Evolutionary conservation across 441 rosid species (phyloP).

Genomic region (Cnidoscolus chayamansa): DNA sequence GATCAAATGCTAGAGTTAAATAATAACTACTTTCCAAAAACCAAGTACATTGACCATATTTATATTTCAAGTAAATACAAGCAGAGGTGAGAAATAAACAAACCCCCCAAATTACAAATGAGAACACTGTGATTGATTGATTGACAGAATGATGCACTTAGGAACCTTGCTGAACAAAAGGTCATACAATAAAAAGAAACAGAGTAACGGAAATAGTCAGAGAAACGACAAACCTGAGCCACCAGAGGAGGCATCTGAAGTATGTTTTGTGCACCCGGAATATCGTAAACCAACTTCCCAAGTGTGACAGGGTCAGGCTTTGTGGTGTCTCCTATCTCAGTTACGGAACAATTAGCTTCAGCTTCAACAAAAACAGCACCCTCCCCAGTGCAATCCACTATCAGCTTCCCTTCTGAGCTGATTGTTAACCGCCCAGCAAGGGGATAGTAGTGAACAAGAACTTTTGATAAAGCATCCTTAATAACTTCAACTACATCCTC

Average conservation of each 20-base stretch:
- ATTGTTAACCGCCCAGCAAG: slow-evolving; percentile 67
- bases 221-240: slow-evolving; percentile 53
- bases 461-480: slow-evolving; percentile 55
- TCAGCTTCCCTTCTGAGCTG: slow-evolving; percentile 71
- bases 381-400: slow-evolving; percentile 69
- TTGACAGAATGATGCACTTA: background rate
- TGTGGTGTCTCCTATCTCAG: slow-evolving; percentile 52
- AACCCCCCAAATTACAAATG: background rate
- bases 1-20: background rate
- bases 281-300: slow-evolving; percentile 66
- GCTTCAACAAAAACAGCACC: slow-evolving; percentile 88
- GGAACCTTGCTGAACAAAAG: background rate
- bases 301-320: slow-evolving; percentile 64
- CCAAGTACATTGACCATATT: too few species aligned
- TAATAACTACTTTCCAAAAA: background rate
- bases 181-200: background rate
- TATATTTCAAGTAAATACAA: too few species aligned
- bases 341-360: slow-evolving; percentile 56
- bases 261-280: slow-evolving; percentile 61
- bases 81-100: too few species aligned
- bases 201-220: background rate
- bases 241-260: slow-evolving; percentile 74
- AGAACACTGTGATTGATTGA: background rate
- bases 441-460: slow-evolving; percentile 70
- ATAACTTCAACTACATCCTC: slow-evolving; percentile 54